Evolutionary conservation across 1,284 basidiomycete genomes (phyloP).

Genomic region (Ganoderma meredithae): DNA sequence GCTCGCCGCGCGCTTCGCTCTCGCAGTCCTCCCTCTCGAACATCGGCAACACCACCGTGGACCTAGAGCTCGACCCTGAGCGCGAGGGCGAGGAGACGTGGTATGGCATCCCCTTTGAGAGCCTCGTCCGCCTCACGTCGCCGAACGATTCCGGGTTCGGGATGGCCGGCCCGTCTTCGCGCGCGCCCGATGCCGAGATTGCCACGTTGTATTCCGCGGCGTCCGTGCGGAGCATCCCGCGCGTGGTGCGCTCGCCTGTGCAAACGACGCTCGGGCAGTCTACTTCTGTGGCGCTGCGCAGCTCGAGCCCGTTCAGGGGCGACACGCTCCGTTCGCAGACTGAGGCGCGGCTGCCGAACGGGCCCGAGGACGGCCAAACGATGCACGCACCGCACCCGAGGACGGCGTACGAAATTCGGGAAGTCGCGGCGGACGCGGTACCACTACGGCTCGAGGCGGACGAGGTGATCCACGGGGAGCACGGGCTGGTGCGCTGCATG

Average conservation of each 20-base stretch:
- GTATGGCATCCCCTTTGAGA: conserved; percentile 82
- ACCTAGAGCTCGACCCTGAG: conserved; percentile 30
- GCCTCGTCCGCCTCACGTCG: conserved; percentile 79
- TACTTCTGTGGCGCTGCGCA: conserved; percentile 35
- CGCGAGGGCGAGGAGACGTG: conserved; percentile 55
- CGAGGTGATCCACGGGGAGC: conserved; percentile 77
- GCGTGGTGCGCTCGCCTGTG: conserved; percentile 46
- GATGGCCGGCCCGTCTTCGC: conserved; percentile 37
- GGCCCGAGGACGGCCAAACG: conserved; percentile 48
- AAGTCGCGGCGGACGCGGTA: conserved; percentile 81
- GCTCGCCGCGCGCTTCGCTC: conserved; percentile 29
- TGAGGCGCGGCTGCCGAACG: conserved; percentile 10
- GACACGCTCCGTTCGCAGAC: conserved; percentile 35
- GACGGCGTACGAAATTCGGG: conserved; percentile 77
- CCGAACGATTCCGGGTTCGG: conserved; percentile 65
- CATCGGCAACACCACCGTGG: conserved; percentile 15
- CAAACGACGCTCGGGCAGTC: conserved; percentile 40
- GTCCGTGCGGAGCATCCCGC: conserved; percentile 75
- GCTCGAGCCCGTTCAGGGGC: conserved; percentile 40
- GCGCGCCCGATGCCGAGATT: conserved; percentile 73
- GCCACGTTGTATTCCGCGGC: conserved; percentile 87
- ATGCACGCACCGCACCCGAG: conserved; percentile 52
- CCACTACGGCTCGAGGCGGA: conserved; percentile 73
- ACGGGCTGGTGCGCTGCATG: conserved; percentile 85
- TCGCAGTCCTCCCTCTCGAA: conserved; percentile 28